Evolutionary conservation across 148 eudicot genomes (phyloP).

Genomic region (Nepenthes mirabilis): DNA sequence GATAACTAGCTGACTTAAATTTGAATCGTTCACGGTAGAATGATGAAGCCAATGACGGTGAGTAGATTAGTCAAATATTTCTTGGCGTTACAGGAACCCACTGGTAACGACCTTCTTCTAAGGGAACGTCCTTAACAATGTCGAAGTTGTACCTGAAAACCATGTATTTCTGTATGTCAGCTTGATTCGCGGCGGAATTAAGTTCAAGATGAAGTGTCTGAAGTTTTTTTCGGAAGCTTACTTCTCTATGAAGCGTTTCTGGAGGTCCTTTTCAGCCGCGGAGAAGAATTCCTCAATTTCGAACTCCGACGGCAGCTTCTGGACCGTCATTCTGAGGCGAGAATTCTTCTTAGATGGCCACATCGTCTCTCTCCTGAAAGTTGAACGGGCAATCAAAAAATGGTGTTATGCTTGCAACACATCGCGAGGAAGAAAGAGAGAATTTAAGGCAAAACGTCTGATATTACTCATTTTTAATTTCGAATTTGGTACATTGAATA

Average conservation of each 20-base stretch:
- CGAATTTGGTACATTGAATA: neutral
- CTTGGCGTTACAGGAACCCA: slow-evolving; percentile 63
- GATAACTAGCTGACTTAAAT: too few species aligned
- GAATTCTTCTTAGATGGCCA: slow-evolving; percentile 11
- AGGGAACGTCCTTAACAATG: slow-evolving; percentile 47
- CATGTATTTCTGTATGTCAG: neutral
- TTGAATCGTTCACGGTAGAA: too few species aligned
- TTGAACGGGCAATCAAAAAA: neutral
- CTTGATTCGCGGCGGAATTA: too few species aligned
- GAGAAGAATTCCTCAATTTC: slow-evolving; percentile 78
- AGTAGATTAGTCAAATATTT: slow-evolving; percentile 2
- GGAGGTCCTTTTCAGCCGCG: slow-evolving; percentile 56
- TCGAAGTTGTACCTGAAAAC: slow-evolving; percentile 74
- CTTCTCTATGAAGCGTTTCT: slow-evolving; percentile 58
- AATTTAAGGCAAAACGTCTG: too few species aligned
- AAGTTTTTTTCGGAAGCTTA: slow-evolving; percentile 8
- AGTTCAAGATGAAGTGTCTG: neutral
- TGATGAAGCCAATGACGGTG: too few species aligned
- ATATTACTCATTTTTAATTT: too few species aligned
- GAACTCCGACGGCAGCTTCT: slow-evolving; percentile 50
- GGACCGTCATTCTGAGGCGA: slow-evolving; percentile 8
- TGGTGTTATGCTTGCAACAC: neutral
- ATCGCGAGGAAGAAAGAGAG: too few species aligned
- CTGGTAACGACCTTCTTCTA: slow-evolving; percentile 77
- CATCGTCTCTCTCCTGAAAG: slow-evolving; percentile 21